Evolutionary conservation across 169 alveolate species (phyloP).

Genomic region (Nephromyces sp.): DNA sequence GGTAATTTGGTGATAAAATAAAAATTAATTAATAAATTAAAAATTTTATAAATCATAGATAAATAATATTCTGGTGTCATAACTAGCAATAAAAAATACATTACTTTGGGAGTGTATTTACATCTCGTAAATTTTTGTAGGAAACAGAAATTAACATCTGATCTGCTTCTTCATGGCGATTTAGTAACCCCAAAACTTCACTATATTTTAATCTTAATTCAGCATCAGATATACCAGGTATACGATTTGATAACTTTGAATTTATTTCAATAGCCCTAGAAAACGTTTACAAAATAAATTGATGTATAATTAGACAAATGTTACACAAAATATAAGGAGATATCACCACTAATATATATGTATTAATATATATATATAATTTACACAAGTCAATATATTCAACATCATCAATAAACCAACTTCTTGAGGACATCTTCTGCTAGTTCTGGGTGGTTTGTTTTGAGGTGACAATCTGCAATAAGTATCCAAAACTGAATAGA

Average conservation of each 20-base stretch:
- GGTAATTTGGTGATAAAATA: neutral
- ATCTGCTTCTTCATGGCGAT: conserved; percentile 7
- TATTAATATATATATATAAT: too few species aligned
- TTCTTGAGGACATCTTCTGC: neutral
- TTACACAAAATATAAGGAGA: too few species aligned
- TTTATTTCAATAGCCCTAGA: neutral
- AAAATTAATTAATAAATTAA: neutral
- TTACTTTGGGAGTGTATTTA: conserved; percentile 8
- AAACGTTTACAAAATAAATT: too few species aligned
- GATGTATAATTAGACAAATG: too few species aligned
- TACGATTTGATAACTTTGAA: neutral
- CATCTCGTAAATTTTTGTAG: conserved; percentile 5
- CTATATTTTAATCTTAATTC: conserved; percentile 10
- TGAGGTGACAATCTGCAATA: neutral
- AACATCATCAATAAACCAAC: too few species aligned
- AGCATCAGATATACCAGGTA: conserved; percentile 18
- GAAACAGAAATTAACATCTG: conserved; percentile 6
- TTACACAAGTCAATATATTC: too few species aligned
- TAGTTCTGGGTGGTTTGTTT: neutral
- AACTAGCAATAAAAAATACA: neutral
- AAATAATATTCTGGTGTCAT: neutral
- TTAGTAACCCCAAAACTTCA: neutral
- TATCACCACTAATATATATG: too few species aligned
- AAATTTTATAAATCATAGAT: neutral
- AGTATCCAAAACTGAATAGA: neutral